Base-by-base conservation (phyloP, 2,329 filamentous ascomycete species). In the Colletotrichum sp. region DNA sequence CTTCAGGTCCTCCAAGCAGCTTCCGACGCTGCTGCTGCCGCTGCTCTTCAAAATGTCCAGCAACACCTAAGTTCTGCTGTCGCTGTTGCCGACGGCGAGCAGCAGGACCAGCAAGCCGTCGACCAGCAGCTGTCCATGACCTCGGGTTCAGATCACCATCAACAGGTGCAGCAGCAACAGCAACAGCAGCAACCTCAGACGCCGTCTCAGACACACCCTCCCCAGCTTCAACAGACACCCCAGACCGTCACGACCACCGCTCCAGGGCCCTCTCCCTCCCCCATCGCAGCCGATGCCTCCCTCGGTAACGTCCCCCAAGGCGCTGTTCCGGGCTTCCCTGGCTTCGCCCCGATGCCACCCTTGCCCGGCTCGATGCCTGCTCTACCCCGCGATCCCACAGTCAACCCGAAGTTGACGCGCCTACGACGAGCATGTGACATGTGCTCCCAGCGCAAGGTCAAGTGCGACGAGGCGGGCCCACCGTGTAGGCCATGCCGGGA, bases 391-490 rank as follows among this genome's bases (percentile, higher is more conserved):
- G 86, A 88, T 72, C 85, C 86, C 9, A 85, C 84, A 15, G 81
- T 87, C 70, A 88, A 88, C 71, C 86, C 86, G 18, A 91, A 91
- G 83, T 84, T 89, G 62, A 92, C 90, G 32, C 88, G 90, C 8
- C 85, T 92, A 36, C 86, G 90, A 75, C 88, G 90, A 66, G 90
- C 90, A 16, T 92, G 90, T 79, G 90, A 92, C 78, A 90, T 92
- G 87, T 92, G 90, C 81, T 92, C 90, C 75, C 88, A 90, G 82
- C 89, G 90, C 73, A 92, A 92, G 77, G 90, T 92, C 60, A 92
- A 92, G 83, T 92, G 90, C 81, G 90, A 92, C 80, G 90, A 91
- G 77, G 84, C 86, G 52, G 86, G 88, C 26, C 87, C 90, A n/a
- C 90, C 90, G 2, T 92, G 90, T 79, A 87, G 87, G 30, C 89